A percentile compares a stretch with the other conserved stretches of the same genome.
Conservation (phyloP, 1,139 yeast genomes). For the Yamadazyma atmosphaerica region DNA sequence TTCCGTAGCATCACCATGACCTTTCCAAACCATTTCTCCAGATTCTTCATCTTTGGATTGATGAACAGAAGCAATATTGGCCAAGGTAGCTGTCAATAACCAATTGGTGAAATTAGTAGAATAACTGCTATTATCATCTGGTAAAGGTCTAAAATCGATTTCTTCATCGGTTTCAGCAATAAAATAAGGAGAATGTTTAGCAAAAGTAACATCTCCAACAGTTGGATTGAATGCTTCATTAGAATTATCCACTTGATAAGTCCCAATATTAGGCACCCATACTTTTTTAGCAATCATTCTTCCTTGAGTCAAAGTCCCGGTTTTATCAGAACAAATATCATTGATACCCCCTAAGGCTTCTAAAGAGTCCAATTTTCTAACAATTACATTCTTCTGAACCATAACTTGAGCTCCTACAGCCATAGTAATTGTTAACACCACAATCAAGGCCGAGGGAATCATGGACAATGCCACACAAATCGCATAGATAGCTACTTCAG, state of each 20-base stretch:
- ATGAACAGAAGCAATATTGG: slow-evolving; percentile 67
- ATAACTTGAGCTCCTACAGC: slow-evolving; percentile 82
- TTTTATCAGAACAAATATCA: slow-evolving; percentile 81
- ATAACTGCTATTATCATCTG: slow-evolving; percentile 17
- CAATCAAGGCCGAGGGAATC: slow-evolving; percentile 82
- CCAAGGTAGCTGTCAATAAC: slow-evolving; percentile 64
- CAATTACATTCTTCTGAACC: slow-evolving; percentile 72
- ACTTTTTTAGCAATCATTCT: slow-evolving; percentile 71
- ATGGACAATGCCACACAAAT: slow-evolving; percentile 79
- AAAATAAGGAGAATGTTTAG: slow-evolving; percentile 41
- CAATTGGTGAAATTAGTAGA: slow-evolving; percentile 41
- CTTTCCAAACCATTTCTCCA: slow-evolving; percentile 58
- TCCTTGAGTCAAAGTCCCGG: slow-evolving; percentile 82
- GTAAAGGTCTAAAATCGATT: slow-evolving; percentile 25
- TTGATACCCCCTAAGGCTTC: slow-evolving; percentile 81
- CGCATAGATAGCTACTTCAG: slow-evolving; percentile 79
- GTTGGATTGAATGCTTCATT: slow-evolving; percentile 76
- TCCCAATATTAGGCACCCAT: slow-evolving; percentile 80
- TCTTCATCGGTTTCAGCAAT: slow-evolving; percentile 42
- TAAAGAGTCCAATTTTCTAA: slow-evolving; percentile 73
- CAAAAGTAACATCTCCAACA: slow-evolving; percentile 53
- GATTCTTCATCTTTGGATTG: slow-evolving; percentile 33
- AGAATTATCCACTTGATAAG: slow-evolving; percentile 58
- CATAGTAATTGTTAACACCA: slow-evolving; percentile 82
- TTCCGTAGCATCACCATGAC: slow-evolving; percentile 85